Evolutionary conservation across 2,329 filamentous ascomycete genomes (phyloP).

Genomic region (Scytalidium lignicola): DNA sequence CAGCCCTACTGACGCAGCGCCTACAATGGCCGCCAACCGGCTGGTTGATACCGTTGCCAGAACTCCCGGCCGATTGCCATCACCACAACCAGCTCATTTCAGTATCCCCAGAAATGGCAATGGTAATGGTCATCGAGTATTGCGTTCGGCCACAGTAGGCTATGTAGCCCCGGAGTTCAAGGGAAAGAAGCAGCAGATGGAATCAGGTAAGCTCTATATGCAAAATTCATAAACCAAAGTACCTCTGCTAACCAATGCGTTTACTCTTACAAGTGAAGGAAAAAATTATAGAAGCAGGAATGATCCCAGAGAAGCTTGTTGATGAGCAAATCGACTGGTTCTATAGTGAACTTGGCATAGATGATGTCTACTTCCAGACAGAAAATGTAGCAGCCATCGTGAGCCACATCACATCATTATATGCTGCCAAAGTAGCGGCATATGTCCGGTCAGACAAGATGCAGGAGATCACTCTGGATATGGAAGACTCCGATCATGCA

Average conservation of each 20-base stretch:
- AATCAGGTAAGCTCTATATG: conserved; percentile 51
- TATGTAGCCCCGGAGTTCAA: conserved; percentile 94
- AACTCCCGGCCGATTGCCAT: conserved; percentile 45
- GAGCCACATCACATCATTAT: conserved; percentile 91
- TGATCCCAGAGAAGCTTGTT: conserved; percentile 79
- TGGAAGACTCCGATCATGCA: conserved; percentile 90
- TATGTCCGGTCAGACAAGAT: conserved; percentile 90
- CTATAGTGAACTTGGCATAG: conserved; percentile 95
- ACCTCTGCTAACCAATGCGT: not conserved
- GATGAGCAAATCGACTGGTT: conserved; percentile 91
- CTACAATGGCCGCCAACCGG: conserved; percentile 8
- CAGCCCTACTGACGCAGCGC: not conserved
- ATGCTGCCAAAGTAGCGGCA: conserved; percentile 93
- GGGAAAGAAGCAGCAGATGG: conserved; percentile 89
- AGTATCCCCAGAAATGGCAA: conserved; percentile 52
- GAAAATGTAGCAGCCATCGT: conserved; percentile 82
- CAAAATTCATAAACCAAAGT: not conserved
- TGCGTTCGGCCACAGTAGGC: conserved; percentile 85
- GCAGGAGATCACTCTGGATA: conserved; percentile 90
- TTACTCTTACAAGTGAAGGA: conserved; percentile 43
- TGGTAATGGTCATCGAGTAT: conserved; percentile 57
- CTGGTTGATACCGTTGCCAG: conserved; percentile 21
- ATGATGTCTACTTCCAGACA: conserved; percentile 96
- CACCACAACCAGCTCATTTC: conserved; percentile 83
- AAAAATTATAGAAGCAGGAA: conserved; percentile 68